These are phyloP conservation scores for Stachybotrys echinatus DNA, from an alignment of 2,329 filamentous ascomycete genomes.

Conservation along the genomic window DNA sequence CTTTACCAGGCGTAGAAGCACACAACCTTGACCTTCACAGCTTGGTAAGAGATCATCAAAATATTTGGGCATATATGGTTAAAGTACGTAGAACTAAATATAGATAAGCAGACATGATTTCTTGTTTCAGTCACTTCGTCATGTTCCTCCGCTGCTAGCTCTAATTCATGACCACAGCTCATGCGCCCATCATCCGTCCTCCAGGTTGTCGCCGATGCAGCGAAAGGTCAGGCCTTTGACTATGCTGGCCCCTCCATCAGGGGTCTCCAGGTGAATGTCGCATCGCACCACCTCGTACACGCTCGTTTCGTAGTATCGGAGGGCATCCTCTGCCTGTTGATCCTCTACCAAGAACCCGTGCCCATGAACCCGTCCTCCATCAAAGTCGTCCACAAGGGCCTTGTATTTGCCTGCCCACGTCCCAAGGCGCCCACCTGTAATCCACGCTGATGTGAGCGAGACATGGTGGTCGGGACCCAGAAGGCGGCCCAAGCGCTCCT, in stretches of 20 bases:
- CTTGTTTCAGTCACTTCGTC: neutral
- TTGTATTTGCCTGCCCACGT: slow-evolving; percentile 33
- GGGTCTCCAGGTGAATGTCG: neutral
- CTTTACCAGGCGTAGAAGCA: too few species aligned
- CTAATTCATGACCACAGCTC: neutral
- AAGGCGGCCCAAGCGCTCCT: slow-evolving; percentile 20
- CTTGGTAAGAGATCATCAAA: too few species aligned
- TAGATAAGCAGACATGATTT: neutral
- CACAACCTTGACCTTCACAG: too few species aligned
- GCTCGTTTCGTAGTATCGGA: neutral
- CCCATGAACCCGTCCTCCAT: slow-evolving; percentile 3
- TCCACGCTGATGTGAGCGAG: slow-evolving; percentile 17
- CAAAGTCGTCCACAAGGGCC: slow-evolving; percentile 26
- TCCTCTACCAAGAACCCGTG: slow-evolving; percentile 1
- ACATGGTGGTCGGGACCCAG: slow-evolving; percentile 20
- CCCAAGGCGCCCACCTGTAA: slow-evolving; percentile 22
- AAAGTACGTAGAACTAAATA: too few species aligned
- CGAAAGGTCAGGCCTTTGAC: neutral
- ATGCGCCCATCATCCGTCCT: neutral
- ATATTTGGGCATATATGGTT: too few species aligned
- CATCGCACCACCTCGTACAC: neutral
- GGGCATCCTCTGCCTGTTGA: neutral
- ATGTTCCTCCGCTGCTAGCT: neutral
- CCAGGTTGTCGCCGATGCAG: neutral
- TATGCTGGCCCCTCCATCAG: neutral